phyloP scores from a whole-genome alignment of 2,329 filamentous ascomycete species.

The Botryosphaeria agaves region DNA sequence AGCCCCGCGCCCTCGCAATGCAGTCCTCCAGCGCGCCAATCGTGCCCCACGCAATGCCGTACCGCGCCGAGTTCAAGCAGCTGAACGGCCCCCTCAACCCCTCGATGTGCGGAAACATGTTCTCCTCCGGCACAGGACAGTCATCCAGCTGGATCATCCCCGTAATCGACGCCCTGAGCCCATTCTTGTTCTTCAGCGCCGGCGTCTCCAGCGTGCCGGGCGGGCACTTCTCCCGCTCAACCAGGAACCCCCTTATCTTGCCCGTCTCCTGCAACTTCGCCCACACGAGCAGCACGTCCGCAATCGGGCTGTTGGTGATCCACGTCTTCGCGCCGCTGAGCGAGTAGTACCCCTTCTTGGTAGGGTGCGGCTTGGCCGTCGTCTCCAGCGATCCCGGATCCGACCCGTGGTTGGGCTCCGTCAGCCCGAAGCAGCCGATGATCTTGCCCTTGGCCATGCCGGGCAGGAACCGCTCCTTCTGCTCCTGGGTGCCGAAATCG shows the following conservation, averaged over 20 bases:
- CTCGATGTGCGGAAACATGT: slow-evolving; percentile 87
- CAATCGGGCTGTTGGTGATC: slow-evolving; percentile 89
- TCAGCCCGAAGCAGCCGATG: slow-evolving; percentile 74
- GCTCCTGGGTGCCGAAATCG: slow-evolving; percentile 72
- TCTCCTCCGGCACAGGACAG: slow-evolving; percentile 71
- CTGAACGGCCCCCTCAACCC: slow-evolving; percentile 80
- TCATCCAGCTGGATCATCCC: slow-evolving; percentile 96
- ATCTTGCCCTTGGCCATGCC: slow-evolving; percentile 67
- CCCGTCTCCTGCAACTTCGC: slow-evolving; percentile 81
- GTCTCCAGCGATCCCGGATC: slow-evolving; percentile 89
- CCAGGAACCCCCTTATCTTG: slow-evolving; percentile 83
- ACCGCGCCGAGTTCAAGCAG: slow-evolving; percentile 83
- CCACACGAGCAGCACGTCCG: slow-evolving; percentile 77
- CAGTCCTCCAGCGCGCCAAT: slow-evolving; percentile 93
- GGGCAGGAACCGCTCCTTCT: slow-evolving; percentile 71
- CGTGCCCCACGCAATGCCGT: slow-evolving; percentile 85
- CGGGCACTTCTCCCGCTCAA: slow-evolving; percentile 73
- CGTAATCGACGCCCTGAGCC: slow-evolving; percentile 79
- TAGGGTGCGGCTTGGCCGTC: slow-evolving; percentile 65
- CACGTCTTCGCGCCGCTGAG: slow-evolving; percentile 78
- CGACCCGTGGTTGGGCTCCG: slow-evolving; percentile 83
- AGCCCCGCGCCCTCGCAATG: slow-evolving; percentile 61
- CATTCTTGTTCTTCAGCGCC: slow-evolving; percentile 86
- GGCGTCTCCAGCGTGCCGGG: slow-evolving; percentile 83
- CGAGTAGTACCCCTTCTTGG: slow-evolving; percentile 64